phyloP scores from a whole-genome alignment of 139 green algal genomes.

The Chlamydomonas sp. region DNA sequence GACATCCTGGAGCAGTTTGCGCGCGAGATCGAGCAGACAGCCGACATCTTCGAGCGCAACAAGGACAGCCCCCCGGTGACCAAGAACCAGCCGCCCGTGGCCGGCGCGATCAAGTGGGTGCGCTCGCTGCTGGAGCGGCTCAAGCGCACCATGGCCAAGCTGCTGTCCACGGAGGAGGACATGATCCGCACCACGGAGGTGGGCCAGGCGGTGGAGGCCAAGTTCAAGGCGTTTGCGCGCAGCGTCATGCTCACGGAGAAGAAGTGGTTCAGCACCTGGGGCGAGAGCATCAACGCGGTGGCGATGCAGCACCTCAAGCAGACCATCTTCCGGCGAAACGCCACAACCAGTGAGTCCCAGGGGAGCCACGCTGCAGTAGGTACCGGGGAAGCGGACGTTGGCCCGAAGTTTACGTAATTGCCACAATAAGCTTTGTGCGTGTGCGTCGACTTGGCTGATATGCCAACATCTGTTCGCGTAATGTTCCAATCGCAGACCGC shows the following conservation, averaged over 20 bases:
- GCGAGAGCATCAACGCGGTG: conserved; percentile 68
- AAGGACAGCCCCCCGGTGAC: conserved; percentile 73
- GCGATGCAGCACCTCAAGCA: conserved; percentile 82
- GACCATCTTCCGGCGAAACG: conserved; percentile 72
- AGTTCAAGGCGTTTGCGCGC: conserved; percentile 75
- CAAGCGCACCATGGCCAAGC: conserved; percentile 85
- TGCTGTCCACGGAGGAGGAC: conserved; percentile 66
- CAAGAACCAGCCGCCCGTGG: conserved; percentile 87
- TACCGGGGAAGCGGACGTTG: too few relatives aligned
- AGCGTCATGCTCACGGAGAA: conserved; percentile 91
- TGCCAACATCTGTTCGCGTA: too few relatives aligned
- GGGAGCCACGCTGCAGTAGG: background rate
- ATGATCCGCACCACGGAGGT: conserved; percentile 43
- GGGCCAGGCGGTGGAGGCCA: conserved; percentile 57
- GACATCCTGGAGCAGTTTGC: conserved; percentile 93
- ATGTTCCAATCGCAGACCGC: conserved; percentile 20
- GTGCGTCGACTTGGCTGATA: too few relatives aligned
- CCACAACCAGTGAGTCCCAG: conserved; percentile 52
- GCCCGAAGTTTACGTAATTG: too few relatives aligned
- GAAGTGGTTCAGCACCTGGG: conserved; percentile 78
- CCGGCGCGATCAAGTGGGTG: conserved; percentile 89
- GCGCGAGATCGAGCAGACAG: conserved; percentile 77
- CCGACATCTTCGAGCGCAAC: conserved; percentile 74
- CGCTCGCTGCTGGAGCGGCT: conserved; percentile 82
- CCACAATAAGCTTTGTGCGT: too few relatives aligned